phyloP scores from a whole-genome alignment of 148 eudicot genomes.

The Vaccinium vitisidaea region DNA sequence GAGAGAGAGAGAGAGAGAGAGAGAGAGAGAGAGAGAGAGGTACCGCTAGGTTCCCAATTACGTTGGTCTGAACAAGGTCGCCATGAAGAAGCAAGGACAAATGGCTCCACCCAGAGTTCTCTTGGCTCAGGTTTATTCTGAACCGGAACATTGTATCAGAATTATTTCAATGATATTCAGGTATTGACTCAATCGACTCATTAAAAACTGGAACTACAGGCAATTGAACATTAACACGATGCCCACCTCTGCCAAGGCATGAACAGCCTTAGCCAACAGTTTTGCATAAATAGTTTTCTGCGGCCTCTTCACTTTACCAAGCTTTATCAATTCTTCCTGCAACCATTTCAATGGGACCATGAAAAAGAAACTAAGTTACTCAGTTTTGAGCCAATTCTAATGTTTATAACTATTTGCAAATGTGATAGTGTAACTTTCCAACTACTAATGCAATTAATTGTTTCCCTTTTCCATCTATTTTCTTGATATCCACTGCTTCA shows the following conservation, averaged over 20 bases:
- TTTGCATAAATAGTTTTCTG: constrained; percentile 80
- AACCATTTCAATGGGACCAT: constrained; percentile 26
- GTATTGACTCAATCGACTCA: background rate
- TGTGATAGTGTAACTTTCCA: background rate
- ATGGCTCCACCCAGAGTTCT: constrained; percentile 92
- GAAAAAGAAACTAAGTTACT: background rate
- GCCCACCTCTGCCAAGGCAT: constrained; percentile 92
- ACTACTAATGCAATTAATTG: background rate
- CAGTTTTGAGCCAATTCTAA: background rate
- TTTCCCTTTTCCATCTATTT: background rate
- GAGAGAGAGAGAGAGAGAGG: constrained; percentile 19
- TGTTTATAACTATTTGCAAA: background rate
- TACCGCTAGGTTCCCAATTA: constrained; percentile 84
- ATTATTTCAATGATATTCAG: background rate
- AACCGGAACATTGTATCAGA: constrained; percentile 34
- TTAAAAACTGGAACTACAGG: background rate
- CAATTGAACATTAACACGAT: background rate
- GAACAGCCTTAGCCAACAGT: constrained; percentile 86
- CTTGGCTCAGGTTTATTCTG: constrained; percentile 84
- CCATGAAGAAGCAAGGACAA: constrained; percentile 77
- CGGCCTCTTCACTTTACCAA: constrained; percentile 71
- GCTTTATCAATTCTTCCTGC: constrained; percentile 70
- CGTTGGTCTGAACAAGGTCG: constrained; percentile 86
- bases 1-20: background rate
- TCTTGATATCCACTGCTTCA: background rate